Base-by-base conservation (phyloP, 1,284 basidiomycete species). In the Chalciporus piperatoides region DNA sequence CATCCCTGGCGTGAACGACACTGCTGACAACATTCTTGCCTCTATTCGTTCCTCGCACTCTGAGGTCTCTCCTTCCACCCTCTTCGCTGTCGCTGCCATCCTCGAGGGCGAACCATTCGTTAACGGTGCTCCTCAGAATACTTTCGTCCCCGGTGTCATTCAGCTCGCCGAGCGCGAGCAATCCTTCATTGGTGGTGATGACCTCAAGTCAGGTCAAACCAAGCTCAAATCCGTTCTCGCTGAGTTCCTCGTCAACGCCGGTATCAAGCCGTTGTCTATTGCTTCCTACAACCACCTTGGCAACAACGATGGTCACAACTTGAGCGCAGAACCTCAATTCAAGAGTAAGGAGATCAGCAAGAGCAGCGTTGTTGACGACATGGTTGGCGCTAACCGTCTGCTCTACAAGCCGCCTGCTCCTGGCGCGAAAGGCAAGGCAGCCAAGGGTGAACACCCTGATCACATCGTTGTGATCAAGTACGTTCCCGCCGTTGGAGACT, bases 41-140 rank as follows among this genome's bases (percentile, higher is more conserved):
- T 75, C 93, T 6, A 92, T 99, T 76, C 82, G 90, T 71, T 56
- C 70, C 21, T 93, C 90, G 36, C 95, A 98, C 76, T 76, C 81
- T 14, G 96, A 99, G 71, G 87, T 98, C 15, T 93, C 95, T 11
- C 96, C 97, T 6, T 97, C 92, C 49, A 96, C 94, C 51, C 70
- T 98, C 62, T 99, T 98, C 64, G 96, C 95, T 28, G 87, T 98
- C 54, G 96, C 95, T 5, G 82, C 94, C 28, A 97, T 99, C 69
- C 87, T 97, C 58, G 96, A 98, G 73, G 89, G 89, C 54, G 86
- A 86, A 60, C 93, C 96, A 25, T 98, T 96, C 79, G 84, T 99
- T 70, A 99, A 98, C 65, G 96, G 96, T 48, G 94, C 95, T 21
- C 96, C 96, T 17, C 96, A 99, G 80, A 99, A 99, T 83, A 98